Evolutionary conservation across 169 alveolate genomes (phyloP).

Genomic region (Plasmodium coatneyi): DNA sequence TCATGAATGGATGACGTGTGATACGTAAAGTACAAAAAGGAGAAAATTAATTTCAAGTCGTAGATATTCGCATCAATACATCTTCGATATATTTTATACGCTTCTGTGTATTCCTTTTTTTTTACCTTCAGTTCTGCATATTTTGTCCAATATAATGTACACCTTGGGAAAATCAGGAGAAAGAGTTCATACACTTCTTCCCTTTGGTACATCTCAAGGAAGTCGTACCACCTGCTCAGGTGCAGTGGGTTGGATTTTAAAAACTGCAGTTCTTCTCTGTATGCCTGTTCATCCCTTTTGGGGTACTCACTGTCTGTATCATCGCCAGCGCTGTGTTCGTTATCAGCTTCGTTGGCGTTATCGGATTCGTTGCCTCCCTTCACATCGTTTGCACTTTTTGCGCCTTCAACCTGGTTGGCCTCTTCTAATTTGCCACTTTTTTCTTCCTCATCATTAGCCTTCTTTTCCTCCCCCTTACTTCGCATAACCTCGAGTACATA

Average conservation of each 20-base stretch:
- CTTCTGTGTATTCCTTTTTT: slow-evolving; percentile 63
- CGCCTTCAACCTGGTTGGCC: background rate
- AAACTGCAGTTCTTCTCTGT: slow-evolving; percentile 44
- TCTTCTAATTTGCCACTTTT: background rate
- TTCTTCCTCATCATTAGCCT: background rate
- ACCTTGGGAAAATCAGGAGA: slow-evolving; percentile 57
- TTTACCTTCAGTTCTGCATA: slow-evolving; percentile 71
- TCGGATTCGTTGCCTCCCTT: background rate
- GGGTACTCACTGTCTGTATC: background rate
- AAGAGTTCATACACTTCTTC: slow-evolving; percentile 66
- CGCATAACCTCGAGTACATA: slow-evolving; percentile 23
- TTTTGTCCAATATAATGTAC: slow-evolving; percentile 59
- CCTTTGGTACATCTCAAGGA: slow-evolving; percentile 43
- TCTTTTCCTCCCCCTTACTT: background rate
- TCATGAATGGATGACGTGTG: slow-evolving; percentile 86
- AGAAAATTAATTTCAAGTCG: slow-evolving; percentile 47
- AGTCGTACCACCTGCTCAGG: slow-evolving; percentile 34
- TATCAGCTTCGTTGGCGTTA: background rate
- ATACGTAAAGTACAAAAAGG: slow-evolving; percentile 80
- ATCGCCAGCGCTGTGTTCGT: background rate
- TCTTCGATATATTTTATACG: slow-evolving; percentile 53
- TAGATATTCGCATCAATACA: slow-evolving; percentile 72
- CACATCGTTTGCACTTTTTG: background rate
- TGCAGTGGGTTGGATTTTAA: slow-evolving; percentile 44
- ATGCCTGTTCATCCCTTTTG: background rate